Percentiles rank a stretch among this genome's conserved stretches.
Evolutionary conservation across 805 yeast species (phyloP).

Genomic region (Clavispora santaluciae): DNA sequence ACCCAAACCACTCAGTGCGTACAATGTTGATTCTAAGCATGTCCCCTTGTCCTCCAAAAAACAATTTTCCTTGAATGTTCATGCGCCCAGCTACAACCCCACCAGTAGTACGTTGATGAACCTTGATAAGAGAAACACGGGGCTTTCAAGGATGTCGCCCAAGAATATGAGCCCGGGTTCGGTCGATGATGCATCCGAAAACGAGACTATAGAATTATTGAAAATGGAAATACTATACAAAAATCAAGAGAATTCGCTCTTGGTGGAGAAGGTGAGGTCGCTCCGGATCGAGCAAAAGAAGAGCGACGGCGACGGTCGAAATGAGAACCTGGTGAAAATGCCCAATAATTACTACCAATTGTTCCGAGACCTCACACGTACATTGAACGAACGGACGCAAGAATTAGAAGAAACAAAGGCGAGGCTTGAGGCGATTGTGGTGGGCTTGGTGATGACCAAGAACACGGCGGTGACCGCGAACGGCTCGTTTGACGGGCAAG

Average conservation of each 20-base stretch:
- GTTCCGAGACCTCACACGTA: constrained; percentile 44
- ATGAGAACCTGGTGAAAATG: constrained; percentile 21
- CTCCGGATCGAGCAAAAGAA: constrained; percentile 10
- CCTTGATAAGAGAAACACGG: constrained; percentile 6
- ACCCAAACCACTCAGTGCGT: background rate
- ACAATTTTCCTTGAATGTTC: constrained; percentile 20
- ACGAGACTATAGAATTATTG: constrained; percentile 27
- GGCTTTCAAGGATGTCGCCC: background rate
- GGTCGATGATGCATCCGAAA: background rate
- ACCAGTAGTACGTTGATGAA: constrained; percentile 4
- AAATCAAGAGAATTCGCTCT: constrained; percentile 38
- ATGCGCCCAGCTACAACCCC: constrained; percentile 30
- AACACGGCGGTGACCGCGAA: constrained; percentile 34
- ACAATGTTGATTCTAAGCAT: background rate
- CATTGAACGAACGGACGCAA: constrained; percentile 38
- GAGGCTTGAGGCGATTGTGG: constrained; percentile 56
- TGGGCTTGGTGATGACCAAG: constrained; percentile 22
- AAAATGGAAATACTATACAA: constrained; percentile 52
- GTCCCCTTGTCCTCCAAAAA: constrained; percentile 1
- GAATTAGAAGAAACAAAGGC: constrained; percentile 60
- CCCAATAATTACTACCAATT: constrained; percentile 44
- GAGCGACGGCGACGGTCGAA: constrained; percentile 2
- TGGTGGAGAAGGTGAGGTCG: constrained; percentile 29
- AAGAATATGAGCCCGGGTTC: background rate
- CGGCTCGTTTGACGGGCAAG: constrained; percentile 71